Evolutionary conservation across 192 early-diverging fungal genomes (phyloP), one percentile per base, ranked within the genome.

Genomic region (Dissophora globulifera): DNA sequence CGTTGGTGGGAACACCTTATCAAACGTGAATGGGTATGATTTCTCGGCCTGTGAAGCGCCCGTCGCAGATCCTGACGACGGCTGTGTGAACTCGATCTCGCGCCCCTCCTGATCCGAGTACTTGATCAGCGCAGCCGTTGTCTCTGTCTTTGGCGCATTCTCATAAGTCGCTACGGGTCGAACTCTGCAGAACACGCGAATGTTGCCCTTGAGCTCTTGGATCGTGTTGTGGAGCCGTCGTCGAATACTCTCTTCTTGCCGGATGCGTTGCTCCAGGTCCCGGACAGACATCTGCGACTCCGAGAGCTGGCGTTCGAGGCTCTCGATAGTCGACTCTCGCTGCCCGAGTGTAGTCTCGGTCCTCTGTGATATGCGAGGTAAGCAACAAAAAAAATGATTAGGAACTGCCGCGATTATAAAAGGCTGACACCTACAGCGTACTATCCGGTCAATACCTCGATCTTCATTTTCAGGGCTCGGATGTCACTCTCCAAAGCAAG

Each of bases 201-300:
- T 97, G 69, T 99, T 99, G 31, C 97, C 97, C 60, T 94, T 96
- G 48, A 98, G 85, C 75, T 99, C 97, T 63, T 93, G 94, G 32
- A 95, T 91, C 0, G 90, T 91, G 71, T 98, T 99, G 81, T 98
- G 96, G 30, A 99, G 78, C 57, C 83, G 79, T 40, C 95, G 83
- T n/a, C 95, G 88, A 22, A 88, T 78, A 5, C 83, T 87, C 70
- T 99, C 96, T 53, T 93, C 72, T 8, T 60, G 26, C 0, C 72
- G 57, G 40, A 76, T 67, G 9, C 64, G 72, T 29, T 76, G 62
- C 22, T 76, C 72, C 31, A 76, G 23, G 0, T 49, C 53, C 47
- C 38, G 54, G 19, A 67, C 57, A 13, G 31, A 7, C 22, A 7
- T 31, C 43, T 56, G 27, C 12, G 63, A 42, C 33, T 60, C 52